Evolutionary conservation across 129 eudicot genomes (phyloP), one percentile per base, ranked within the genome.

Genomic region (Pittosporum tobira): DNA sequence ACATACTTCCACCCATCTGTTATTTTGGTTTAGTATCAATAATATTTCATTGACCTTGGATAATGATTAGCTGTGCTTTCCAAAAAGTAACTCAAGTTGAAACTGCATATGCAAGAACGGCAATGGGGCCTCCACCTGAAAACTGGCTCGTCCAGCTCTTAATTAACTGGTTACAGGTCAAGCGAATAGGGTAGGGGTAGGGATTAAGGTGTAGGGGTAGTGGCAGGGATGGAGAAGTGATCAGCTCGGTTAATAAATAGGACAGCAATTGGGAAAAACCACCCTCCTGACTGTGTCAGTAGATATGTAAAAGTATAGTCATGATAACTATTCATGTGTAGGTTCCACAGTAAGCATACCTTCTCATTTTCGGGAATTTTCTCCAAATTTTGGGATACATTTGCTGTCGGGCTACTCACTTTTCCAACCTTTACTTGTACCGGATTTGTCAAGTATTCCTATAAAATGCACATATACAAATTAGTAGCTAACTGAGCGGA

Each of bases 381-480:
- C 84, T 76, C 95, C 75, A 86, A 74, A 22, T 46, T 50, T 74
- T 86, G 95, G 60, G 87, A 73, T 16, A 86, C 95, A 45, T 82
- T 86, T 62, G 84, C 82, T 49, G 95, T 82, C 27, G 91, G 95
- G 76, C 90, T 86, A 51, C 95, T 86, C 63, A 86, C 91, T 70
- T 82, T 86, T 61, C 95, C 95, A 65, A 86, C 95, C 54, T 79
- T 82, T 50, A 86, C 82, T 73, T 76, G 91, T 51, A 86, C 95
- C 7, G 95, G 95, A 69, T 86, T 64, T 43, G 80, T 74, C 57
- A 86, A 57, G 69, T 86, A 82, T 54, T 86, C 95, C 95, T 82
- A 69, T 22, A 69, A 28, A n/a, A 43, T 45, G 42, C 50, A 59
- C 36, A 61, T 5, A 58, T 16, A 30, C 56, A 3, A 25, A 26